phyloP scores from a whole-genome alignment of 1,284 basidiomycete genomes.

The Cystobasidiaceae sp. region DNA sequence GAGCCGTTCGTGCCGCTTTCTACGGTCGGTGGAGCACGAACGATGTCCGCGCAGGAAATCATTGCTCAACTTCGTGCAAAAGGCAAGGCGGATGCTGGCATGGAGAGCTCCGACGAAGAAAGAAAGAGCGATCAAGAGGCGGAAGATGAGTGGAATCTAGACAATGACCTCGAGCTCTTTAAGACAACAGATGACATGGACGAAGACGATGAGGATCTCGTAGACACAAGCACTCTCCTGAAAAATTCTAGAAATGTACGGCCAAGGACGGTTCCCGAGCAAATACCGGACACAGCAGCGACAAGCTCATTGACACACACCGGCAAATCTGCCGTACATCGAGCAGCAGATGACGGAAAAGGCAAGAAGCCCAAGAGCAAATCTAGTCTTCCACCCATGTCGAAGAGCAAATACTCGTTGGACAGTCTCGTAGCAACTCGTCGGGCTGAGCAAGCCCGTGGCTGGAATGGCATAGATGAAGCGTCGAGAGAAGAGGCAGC shows the following conservation, averaged over 20 bases:
- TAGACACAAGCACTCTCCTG: slow-evolving; percentile 3
- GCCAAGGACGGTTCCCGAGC: neutral
- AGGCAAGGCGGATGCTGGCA: neutral
- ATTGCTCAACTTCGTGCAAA: neutral
- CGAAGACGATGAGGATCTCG: slow-evolving; percentile 15
- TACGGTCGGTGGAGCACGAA: neutral
- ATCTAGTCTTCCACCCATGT: too few relatives aligned
- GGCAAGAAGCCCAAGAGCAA: too few relatives aligned
- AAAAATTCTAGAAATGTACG: neutral
- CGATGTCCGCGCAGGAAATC: slow-evolving; percentile 11
- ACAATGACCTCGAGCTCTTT: too few relatives aligned
- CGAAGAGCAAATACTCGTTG: slow-evolving; percentile 8
- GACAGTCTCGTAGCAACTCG: slow-evolving; percentile 1
- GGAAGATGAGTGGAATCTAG: neutral
- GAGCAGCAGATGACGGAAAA: too few relatives aligned
- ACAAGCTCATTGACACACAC: too few relatives aligned
- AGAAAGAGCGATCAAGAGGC: neutral
- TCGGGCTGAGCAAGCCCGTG: slow-evolving; percentile 5
- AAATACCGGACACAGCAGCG: neutral
- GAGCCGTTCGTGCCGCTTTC: slow-evolving; percentile 16
- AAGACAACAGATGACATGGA: slow-evolving; percentile 1
- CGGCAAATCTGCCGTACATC: too few relatives aligned
- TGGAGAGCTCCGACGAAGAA: neutral
- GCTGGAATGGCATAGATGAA: slow-evolving; percentile 18
- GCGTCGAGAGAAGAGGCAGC: slow-evolving; percentile 8